Conservation (phyloP, 2,329 filamentous ascomycete genomes). For the Penicillium sp. region DNA sequence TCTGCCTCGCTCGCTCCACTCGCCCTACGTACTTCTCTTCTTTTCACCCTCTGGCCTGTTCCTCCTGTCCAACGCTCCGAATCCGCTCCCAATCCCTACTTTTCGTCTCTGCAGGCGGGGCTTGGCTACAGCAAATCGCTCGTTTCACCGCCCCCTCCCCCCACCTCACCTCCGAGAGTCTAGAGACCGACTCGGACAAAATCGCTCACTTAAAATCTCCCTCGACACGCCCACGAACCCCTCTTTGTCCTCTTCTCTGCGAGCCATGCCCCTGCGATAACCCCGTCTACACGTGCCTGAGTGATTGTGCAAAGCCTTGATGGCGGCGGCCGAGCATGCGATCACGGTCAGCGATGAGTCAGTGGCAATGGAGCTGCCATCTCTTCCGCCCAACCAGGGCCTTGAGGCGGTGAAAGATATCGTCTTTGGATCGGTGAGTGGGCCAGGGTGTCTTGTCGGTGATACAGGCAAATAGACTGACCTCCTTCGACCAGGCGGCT, state of each 20-base stretch:
- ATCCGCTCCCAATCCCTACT: background rate
- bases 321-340: constrained; percentile 43
- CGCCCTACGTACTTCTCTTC: constrained; percentile 12
- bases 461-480: background rate
- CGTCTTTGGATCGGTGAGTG: constrained; percentile 77
- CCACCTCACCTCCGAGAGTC: background rate
- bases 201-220: constrained; percentile 23
- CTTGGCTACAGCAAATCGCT: constrained; percentile 13
- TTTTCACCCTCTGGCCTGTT: constrained; percentile 3
- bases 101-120: constrained; percentile 13
- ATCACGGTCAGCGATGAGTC: constrained; percentile 42
- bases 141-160: constrained; percentile 5
- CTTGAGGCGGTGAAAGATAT: constrained; percentile 81
- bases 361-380: constrained; percentile 46
- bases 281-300: constrained; percentile 14
- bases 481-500: constrained; percentile 58
- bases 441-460: background rate
- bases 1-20: constrained; percentile 13
- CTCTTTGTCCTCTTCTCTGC: constrained; percentile 4
- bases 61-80: background rate
- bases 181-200: constrained; percentile 16
- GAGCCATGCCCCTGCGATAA: constrained; percentile 27
- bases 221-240: constrained; percentile 2
- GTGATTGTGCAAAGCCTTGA: constrained; percentile 28
- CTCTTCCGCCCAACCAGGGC: constrained; percentile 50